Conservation (phyloP, 352 stramenopile species). For the Phytopythium vexans region DNA sequence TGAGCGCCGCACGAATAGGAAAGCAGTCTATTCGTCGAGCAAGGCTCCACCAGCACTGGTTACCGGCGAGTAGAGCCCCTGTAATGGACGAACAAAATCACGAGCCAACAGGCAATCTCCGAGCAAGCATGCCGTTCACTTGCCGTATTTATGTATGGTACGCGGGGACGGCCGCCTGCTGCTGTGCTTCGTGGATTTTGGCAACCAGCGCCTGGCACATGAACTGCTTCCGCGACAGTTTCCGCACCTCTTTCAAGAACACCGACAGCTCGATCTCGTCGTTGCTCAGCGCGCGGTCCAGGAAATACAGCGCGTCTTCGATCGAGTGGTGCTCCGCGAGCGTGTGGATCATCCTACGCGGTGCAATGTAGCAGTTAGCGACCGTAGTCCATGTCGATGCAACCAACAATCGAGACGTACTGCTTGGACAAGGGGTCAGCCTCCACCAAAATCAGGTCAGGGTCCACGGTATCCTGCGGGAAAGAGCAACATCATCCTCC, state of each 20-base stretch:
- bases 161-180: slow-evolving; percentile 50
- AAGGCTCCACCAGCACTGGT: too few relatives aligned
- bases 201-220: slow-evolving; percentile 85
- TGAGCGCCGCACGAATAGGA: too few relatives aligned
- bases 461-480: slow-evolving; percentile 59
- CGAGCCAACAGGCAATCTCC: too few relatives aligned
- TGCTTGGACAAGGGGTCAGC: slow-evolving; percentile 74
- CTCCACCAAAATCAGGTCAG: slow-evolving; percentile 78
- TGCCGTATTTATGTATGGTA: slow-evolving; percentile 33
- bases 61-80: too few relatives aligned
- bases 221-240: slow-evolving; percentile 89
- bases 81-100: too few relatives aligned
- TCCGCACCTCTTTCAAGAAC: slow-evolving; percentile 90
- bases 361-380: slow-evolving; percentile 3
- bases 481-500: not conserved
- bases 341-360: slow-evolving; percentile 61
- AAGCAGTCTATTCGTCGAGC: too few relatives aligned
- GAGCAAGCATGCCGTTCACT: too few relatives aligned
- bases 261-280: slow-evolving; percentile 77
- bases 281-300: slow-evolving; percentile 88
- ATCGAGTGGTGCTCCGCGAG: slow-evolving; percentile 87
- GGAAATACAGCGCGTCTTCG: slow-evolving; percentile 90
- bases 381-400: not conserved
- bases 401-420: slow-evolving; percentile 35
- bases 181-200: slow-evolving; percentile 83